These are phyloP conservation scores for Apiotrichum sp. DNA, from an alignment of 1,284 basidiomycete genomes.

Conservation along the genomic window DNA sequence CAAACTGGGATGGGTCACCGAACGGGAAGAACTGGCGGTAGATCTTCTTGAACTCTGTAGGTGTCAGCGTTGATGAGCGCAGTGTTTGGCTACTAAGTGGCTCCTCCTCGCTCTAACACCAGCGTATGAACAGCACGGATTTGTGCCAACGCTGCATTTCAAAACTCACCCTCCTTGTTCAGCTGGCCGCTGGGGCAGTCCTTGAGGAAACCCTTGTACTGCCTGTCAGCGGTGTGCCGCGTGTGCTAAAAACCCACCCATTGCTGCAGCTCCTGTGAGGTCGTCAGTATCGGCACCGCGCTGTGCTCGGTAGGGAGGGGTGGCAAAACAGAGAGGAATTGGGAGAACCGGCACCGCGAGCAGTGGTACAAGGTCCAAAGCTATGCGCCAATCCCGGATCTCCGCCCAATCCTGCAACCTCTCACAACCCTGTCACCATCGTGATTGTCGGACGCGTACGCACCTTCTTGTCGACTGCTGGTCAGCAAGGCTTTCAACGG, in stretches of 20 bases:
- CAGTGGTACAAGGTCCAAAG: background rate
- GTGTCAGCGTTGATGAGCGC: no score
- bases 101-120: no score
- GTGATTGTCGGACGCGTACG: conserved; percentile 3
- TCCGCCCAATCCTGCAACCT: no score
- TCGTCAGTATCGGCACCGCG: conserved; percentile 6
- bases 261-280: conserved; percentile 77
- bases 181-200: conserved; percentile 97
- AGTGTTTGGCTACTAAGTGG: no score
- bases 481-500: background rate
- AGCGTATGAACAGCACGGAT: no score
- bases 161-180: conserved; percentile 62
- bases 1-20: conserved; percentile 93
- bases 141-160: no score
- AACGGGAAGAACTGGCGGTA: conserved; percentile 99
- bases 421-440: no score
- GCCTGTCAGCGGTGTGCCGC: conserved; percentile 4
- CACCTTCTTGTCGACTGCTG: conserved; percentile 86
- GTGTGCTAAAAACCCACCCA: conserved; percentile 53
- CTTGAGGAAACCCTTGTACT: conserved; percentile 99
- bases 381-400: no score
- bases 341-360: no score
- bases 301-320: background rate
- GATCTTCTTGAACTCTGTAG: conserved; percentile 83
- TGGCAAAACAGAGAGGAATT: no score